A percentile compares a stretch with the other conserved stretches of the same genome.
Conservation (phyloP, 257 asterid species). For the Gentiana straminea region DNA sequence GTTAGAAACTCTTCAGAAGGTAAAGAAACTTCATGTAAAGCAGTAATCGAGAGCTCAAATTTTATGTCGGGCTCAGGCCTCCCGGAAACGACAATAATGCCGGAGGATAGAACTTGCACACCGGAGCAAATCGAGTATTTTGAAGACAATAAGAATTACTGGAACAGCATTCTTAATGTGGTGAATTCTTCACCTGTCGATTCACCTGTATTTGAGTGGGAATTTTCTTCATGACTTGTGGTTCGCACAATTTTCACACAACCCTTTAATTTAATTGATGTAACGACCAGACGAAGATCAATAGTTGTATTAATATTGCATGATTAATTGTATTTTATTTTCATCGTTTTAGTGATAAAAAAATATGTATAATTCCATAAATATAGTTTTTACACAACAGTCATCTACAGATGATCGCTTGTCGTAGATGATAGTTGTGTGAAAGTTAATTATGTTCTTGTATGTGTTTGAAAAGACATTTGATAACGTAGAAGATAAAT, state of each 20-base stretch:
- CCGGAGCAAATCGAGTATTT: conserved; percentile 27
- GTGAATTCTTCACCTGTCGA: conserved; percentile 64
- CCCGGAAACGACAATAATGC: conserved; percentile 26
- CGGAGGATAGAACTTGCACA: conserved; percentile 11
- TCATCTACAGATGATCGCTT: too few relatives aligned
- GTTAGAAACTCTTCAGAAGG: conserved; percentile 43
- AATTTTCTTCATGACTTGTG: neutral
- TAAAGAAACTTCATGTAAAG: conserved; percentile 44
- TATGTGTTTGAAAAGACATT: too few relatives aligned
- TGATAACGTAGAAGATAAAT: too few relatives aligned
- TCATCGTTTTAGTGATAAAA: neutral
- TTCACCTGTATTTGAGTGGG: conserved; percentile 28
- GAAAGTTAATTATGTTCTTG: too few relatives aligned
- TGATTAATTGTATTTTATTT: neutral
- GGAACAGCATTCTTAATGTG: conserved; percentile 76
- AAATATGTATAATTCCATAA: neutral
- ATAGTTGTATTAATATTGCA: neutral
- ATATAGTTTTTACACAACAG: too few relatives aligned
- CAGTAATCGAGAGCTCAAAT: conserved; percentile 16
- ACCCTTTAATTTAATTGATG: too few relatives aligned
- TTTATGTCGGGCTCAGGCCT: conserved; percentile 15
- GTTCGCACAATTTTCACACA: neutral
- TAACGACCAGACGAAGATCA: neutral
- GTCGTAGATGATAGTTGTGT: too few relatives aligned
- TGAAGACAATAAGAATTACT: conserved; percentile 70